Base-by-base conservation (phyloP, 2,329 filamentous ascomycete genomes). In the Stemphylium beticola region DNA sequence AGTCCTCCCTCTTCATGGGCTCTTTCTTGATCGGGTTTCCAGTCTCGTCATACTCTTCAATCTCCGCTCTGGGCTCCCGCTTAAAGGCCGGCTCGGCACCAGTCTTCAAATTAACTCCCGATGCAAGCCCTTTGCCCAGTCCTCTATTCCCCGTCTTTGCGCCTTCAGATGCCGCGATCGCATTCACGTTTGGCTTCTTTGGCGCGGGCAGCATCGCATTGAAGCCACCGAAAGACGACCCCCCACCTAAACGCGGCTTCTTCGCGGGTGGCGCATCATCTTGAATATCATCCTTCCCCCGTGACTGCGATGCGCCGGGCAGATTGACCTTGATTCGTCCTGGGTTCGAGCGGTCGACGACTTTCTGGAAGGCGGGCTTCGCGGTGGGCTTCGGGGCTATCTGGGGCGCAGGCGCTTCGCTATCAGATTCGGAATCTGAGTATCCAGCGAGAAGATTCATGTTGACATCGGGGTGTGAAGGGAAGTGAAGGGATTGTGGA, bases 171-270 rank as follows among this genome's bases (percentile, higher is more conserved):
- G 67, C 51, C 36, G 61, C 56, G 29, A 66, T 55, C 36, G 58
- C 61, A 32, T 57, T 61, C 26, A 49, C 51, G 40, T 65, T 69
- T 39, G 77, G 64, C 55, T 82, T 80, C 71, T 96, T 98, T 0
- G 93, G 93, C 22, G 93, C 82, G 2, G 93, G 93, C 17, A 98
- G 82, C 63, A 96, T 86, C 2, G 92, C 87, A 72, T 93, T 95
- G 79, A 97, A 95, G 2, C 88, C 90, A 46, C 89, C 84, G 66
- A 96, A 93, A 4, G 84, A 82, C 24, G 87, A 86, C 3, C 83
- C 83, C 6, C 81, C 82, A 7, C 81, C 83, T 1, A 84, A 85
- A 44, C 86, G 86, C 15, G 84, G 82, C 55, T 88, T 87, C 72
- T 96, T 96, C 1, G 88, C 81, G 0, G 90, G 88, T 4, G 66